These are phyloP conservation scores for Colletotrichum sp. DNA, from an alignment of 2,329 filamentous ascomycete genomes.

Conservation along the genomic window DNA sequence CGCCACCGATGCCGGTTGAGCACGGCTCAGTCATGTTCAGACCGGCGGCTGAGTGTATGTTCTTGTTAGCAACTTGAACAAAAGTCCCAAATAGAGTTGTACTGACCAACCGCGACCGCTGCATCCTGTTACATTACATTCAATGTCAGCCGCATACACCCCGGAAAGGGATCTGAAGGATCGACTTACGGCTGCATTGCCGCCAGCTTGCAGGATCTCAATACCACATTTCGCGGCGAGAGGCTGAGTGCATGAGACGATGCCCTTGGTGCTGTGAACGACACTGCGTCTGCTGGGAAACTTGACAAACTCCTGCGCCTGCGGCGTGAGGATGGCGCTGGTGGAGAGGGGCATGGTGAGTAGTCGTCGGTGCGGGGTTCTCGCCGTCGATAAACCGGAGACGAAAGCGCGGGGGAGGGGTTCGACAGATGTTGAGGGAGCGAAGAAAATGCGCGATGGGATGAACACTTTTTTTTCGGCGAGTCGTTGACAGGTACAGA, in stretches of 20 bases:
- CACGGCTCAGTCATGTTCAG: slow-evolving; percentile 93
- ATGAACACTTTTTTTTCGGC: background rate
- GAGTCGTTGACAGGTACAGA: background rate
- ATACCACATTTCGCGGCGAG: slow-evolving; percentile 88
- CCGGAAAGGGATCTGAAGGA: background rate
- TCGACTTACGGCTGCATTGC: slow-evolving; percentile 84
- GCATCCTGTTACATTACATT: slow-evolving; percentile 69
- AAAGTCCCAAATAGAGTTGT: background rate
- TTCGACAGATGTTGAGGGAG: background rate
- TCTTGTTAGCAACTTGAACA: background rate
- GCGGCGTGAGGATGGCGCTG: slow-evolving; percentile 50
- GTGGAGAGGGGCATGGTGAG: slow-evolving; percentile 52
- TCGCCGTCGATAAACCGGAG: background rate
- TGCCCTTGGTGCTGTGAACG: slow-evolving; percentile 90
- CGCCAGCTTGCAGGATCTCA: slow-evolving; percentile 82
- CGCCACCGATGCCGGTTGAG: slow-evolving; percentile 93
- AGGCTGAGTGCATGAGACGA: slow-evolving; percentile 89
- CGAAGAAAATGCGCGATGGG: background rate
- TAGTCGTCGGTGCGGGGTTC: slow-evolving; percentile 7
- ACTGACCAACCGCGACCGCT: slow-evolving; percentile 86
- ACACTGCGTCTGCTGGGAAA: slow-evolving; percentile 87
- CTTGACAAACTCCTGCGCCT: slow-evolving; percentile 58
- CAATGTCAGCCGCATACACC: background rate
- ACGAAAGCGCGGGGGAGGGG: background rate
- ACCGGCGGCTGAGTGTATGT: slow-evolving; percentile 70